Evolutionary conservation across 495 filamentous ascomycete genomes (phyloP), one percentile per base, ranked within the genome.

Genomic region (Aspergillus wentii): DNA sequence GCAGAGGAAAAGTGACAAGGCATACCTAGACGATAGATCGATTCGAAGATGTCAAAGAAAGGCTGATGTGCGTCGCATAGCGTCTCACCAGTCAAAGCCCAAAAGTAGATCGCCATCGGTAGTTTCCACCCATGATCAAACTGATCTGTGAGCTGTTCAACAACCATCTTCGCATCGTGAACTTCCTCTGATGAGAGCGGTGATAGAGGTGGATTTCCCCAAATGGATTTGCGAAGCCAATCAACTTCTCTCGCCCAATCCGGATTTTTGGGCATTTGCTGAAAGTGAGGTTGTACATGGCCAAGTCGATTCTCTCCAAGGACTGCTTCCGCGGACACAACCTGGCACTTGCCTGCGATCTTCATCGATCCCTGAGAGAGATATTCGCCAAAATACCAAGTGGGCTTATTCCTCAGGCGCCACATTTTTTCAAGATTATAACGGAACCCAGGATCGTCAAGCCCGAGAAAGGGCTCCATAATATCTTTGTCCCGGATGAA

Each of bases 301-400:
- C 17, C 8, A 8, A 34, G 19, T 18, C 32, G 13, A 34, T 21
- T 16, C 32, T 34, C 8, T 13, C 18, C 37, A 30, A 40, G 18
- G 3, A 40, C 11, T 10, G n/a, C 14, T 22, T 40, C 13, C 7
- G 37, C 37, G 26, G 37, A 19, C 4, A 53, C 43, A 5, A 37
- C 16, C 15, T 40, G 35, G 25, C 40, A 58, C 17, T 49, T 50
- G 13, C 39, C 41, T 14, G 43, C 39, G 17, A 61, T 54, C 9
- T 56, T 52, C 23, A 66, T 29, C 32, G 41, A 33, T 8, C 59
- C 59, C 28, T 66, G 62, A 0, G 62, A 62, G 18, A 63, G 57
- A 35, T 59, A 62, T 44, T 66, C 62, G 3, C 62, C 62, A 28
- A 57, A 57, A 38, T 66, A 57, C 40, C 41, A 51, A 0, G 27